Percentiles rank a stretch among this genome's conserved stretches.
phyloP scores from a whole-genome alignment of 2,329 filamentous ascomycete species.

The Sporothrix luriei region DNA sequence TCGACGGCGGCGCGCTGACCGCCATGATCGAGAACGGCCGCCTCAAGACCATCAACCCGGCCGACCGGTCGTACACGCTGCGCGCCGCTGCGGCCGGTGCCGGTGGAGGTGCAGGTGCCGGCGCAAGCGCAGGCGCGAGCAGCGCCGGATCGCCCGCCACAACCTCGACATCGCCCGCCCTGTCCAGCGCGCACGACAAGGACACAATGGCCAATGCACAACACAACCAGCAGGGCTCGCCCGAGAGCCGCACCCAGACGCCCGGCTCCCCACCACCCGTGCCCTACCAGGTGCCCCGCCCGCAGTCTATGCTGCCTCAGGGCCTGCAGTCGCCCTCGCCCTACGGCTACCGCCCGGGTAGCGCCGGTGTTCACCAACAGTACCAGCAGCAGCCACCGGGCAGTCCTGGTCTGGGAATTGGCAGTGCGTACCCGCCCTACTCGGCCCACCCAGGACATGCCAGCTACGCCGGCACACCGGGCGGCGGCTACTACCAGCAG shows the following conservation, averaged over 20 bases:
- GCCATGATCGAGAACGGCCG: slow-evolving; percentile 69
- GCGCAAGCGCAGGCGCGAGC: background rate
- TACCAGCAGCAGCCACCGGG: slow-evolving; percentile 31
- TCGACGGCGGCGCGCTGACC: slow-evolving; percentile 66
- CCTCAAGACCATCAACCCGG: slow-evolving; percentile 61
- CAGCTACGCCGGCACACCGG: slow-evolving; percentile 31
- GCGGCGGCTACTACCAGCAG: slow-evolving; percentile 39
- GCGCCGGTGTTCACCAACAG: slow-evolving; percentile 40
- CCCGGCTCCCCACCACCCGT: slow-evolving; percentile 41
- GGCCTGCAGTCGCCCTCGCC: slow-evolving; percentile 40
- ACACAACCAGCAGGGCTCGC: slow-evolving; percentile 24
- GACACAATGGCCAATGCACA: background rate
- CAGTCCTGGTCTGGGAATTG: slow-evolving; percentile 13
- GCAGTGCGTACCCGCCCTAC: slow-evolving; percentile 22
- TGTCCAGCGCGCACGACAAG: background rate
- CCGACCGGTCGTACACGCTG: slow-evolving; percentile 49
- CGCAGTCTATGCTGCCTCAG: slow-evolving; percentile 42
- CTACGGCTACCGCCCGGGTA: slow-evolving; percentile 40
- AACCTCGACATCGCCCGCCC: slow-evolving; percentile 35
- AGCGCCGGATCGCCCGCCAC: slow-evolving; percentile 34
- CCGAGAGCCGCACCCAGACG: slow-evolving; percentile 11
- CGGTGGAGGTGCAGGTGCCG: too few relatives aligned
- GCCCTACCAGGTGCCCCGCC: slow-evolving; percentile 49
- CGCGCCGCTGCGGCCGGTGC: background rate
- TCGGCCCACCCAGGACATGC: slow-evolving; percentile 11